These are phyloP conservation scores for Setaria viridis DNA, from an alignment of 202 grass and related monocot genomes.

Conservation along the genomic window DNA sequence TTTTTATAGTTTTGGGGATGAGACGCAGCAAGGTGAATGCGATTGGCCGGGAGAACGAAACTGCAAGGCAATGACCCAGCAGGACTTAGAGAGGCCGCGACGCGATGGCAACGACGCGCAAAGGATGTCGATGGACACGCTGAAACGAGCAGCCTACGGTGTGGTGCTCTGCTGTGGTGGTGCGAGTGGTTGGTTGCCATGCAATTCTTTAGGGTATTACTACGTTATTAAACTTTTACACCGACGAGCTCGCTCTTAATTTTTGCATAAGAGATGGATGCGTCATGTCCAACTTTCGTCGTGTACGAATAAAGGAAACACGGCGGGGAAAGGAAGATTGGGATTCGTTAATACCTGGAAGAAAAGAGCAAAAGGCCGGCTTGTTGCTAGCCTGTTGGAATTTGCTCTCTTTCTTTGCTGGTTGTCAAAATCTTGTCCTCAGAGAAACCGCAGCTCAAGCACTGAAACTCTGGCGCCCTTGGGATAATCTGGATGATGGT, in stretches of 20 bases:
- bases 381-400: neutral
- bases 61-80: neutral
- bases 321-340: neutral
- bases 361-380: neutral
- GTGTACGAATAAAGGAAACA: neutral
- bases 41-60: neutral
- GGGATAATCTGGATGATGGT: neutral
- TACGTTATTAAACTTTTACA: neutral
- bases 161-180: neutral
- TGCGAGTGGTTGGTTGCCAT: neutral
- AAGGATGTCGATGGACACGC: neutral
- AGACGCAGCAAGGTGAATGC: neutral
- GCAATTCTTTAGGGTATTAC: neutral
- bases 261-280: neutral
- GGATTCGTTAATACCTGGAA: neutral
- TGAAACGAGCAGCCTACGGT: constrained; percentile 6
- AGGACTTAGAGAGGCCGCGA: neutral
- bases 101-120: constrained; percentile 5
- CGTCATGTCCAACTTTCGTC: neutral
- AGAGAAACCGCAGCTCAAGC: neutral
- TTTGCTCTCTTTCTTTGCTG: neutral
- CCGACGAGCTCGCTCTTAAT: neutral
- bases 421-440: neutral
- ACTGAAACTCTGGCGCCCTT: neutral
- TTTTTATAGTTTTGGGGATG: neutral